Evolutionary conservation across 129 eudicot species (phyloP).

Genomic region (Apium graveolens): DNA sequence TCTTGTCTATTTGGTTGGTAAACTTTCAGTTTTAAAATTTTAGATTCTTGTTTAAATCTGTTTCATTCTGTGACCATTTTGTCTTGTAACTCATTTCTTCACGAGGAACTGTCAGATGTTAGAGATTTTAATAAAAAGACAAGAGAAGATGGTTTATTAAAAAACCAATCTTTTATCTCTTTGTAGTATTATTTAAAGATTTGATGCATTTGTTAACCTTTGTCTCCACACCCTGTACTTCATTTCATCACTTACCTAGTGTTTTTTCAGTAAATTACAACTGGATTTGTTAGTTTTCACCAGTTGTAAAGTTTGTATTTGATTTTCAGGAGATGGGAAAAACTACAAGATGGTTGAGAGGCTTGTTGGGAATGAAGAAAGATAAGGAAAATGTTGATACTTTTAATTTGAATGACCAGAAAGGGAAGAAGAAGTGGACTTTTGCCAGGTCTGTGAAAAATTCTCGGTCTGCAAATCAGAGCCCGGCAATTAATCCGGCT

Average conservation of each 20-base stretch:
- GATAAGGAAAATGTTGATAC: conserved; percentile 53
- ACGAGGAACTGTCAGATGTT: conserved; percentile 80
- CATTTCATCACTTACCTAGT: conserved; percentile 37
- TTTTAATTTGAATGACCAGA: conserved; percentile 36
- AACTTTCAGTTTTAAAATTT: conserved; percentile 22
- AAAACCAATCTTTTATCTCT: conserved; percentile 25
- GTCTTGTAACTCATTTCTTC: conserved; percentile 65
- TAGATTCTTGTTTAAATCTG: conserved; percentile 24
- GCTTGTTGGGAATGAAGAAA: conserved; percentile 74
- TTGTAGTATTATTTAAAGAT: conserved; percentile 38
- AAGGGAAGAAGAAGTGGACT: conserved; percentile 64
- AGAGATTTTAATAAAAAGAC: conserved; percentile 14
- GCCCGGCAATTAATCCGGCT: conserved; percentile 21
- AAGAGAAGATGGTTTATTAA: conserved; percentile 5
- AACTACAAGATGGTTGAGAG: conserved; percentile 76
- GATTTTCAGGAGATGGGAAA: conserved; percentile 49
- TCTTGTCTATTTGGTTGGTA: conserved; percentile 27
- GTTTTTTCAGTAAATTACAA: conserved; percentile 40
- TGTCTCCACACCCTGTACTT: conserved; percentile 22
- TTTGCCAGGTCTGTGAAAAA: conserved; percentile 50
- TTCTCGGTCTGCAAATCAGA: conserved; percentile 6
- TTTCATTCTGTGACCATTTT: conserved; percentile 54
- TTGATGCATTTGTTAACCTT: conserved; percentile 31
- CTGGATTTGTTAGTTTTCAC: conserved; percentile 24
- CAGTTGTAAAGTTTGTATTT: conserved; percentile 16